These are phyloP conservation scores for Apiospora sp. DNA, from an alignment of 2,329 filamentous ascomycete genomes.

Conservation along the genomic window DNA sequence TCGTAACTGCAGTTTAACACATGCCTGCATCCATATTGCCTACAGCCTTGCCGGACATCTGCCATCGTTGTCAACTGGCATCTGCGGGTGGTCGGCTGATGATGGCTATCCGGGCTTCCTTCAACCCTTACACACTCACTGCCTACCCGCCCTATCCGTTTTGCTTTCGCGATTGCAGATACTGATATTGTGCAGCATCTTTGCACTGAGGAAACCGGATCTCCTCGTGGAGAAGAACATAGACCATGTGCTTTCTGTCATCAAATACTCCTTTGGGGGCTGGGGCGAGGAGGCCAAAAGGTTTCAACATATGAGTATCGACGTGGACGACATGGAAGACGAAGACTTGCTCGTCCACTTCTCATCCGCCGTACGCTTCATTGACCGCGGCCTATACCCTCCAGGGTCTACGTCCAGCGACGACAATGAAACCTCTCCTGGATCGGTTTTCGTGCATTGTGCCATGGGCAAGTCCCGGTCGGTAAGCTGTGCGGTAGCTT, in stretches of 20 bases:
- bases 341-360: conserved; percentile 86
- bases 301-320: conserved; percentile 78
- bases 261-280: conserved; percentile 55
- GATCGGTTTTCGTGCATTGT: conserved; percentile 71
- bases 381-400: conserved; percentile 72
- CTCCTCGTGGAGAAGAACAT: conserved; percentile 77
- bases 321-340: conserved; percentile 91
- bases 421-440: conserved; percentile 31
- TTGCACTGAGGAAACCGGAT: conserved; percentile 57
- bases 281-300: conserved; percentile 57
- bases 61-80: background rate
- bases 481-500: conserved; percentile 83
- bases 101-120: background rate
- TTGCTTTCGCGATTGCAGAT: background rate
- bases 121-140: background rate
- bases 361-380: conserved; percentile 80
- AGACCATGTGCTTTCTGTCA: conserved; percentile 88
- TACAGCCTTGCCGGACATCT: background rate
- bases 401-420: conserved; percentile 49
- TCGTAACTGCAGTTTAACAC: conserved; percentile 2
- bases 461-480: conserved; percentile 97
- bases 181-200: conserved; percentile 24
- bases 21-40: background rate
- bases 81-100: background rate
- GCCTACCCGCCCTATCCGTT: background rate